Base-by-base conservation (phyloP, 306 rosid genomes). In the Comarum palustre region DNA sequence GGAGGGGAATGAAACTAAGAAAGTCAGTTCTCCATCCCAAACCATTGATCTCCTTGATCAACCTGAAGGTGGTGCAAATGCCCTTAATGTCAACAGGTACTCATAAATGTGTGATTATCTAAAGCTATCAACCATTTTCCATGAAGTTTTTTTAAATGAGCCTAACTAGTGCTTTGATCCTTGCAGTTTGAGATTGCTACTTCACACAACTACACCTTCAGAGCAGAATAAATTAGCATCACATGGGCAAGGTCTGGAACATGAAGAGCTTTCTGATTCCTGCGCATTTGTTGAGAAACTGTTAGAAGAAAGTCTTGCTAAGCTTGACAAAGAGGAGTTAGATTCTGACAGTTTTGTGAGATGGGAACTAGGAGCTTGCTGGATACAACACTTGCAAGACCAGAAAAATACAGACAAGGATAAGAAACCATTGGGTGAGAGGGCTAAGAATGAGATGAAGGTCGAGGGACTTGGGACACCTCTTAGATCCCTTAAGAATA, bases 291-390 rank as follows among this genome's bases (percentile, higher is more conserved):
- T 91, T 64, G 88, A 86, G 88, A 84, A 81, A n/a, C 75, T 94
- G 76, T 72, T 94, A 66, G 83, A 88, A 83, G 84, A 86, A 66
- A 86, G 97, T 73, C 84, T 94, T 78, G 77, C 82, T 69, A 85
- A 91, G 83, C 92, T 94, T 64, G 92, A 91, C 79, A 81, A 89
- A 63, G 96, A 94, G 86, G 90, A 87, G 71, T 29, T 39, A 19
- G 75, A 57, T 68, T 79, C 69, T 59, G 93, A 88, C 77, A 78
- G 79, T 69, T 88, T 86, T 80, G 87, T 94, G 67, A 86, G 98
- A 83, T 94, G 98, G 98, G 98, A 94, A 85, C 97, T 94, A 72
- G 98, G 98, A 77, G 98, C 98, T 62, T 94, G 97, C 85, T 94
- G 98, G 98, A 88, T 94, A 80, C 98, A 94, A 69, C 98, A 94